These are phyloP conservation scores for Halophytophthora polymorphica DNA, from an alignment of 352 stramenopile genomes.

Conservation along the genomic window DNA sequence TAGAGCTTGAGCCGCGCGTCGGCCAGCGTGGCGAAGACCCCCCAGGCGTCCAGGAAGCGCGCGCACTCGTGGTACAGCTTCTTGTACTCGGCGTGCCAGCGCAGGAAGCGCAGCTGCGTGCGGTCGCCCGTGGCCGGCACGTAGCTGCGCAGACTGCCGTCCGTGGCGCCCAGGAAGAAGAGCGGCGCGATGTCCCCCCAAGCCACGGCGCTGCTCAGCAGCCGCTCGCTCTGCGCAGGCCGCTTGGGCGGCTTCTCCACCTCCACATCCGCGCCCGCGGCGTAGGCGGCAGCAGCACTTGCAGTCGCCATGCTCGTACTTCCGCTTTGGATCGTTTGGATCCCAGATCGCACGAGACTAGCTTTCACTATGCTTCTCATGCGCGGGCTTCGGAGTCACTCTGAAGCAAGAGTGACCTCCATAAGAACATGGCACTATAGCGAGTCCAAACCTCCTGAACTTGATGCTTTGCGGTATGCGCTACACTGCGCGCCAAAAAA, in stretches of 20 bases:
- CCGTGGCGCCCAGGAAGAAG: constrained; percentile 53
- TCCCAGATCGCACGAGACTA: too few relatives aligned
- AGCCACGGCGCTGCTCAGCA: constrained; percentile 39
- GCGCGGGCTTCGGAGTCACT: too few relatives aligned
- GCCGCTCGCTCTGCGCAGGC: constrained; percentile 41
- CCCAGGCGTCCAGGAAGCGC: constrained; percentile 65
- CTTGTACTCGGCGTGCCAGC: constrained; percentile 59
- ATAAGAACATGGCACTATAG: too few relatives aligned
- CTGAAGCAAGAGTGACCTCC: too few relatives aligned
- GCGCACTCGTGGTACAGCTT: constrained; percentile 53
- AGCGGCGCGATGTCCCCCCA: constrained; percentile 43
- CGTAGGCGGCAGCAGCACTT: constrained; percentile 35
- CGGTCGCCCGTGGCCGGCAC: constrained; percentile 19
- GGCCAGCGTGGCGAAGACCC: constrained; percentile 52
- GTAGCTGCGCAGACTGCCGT: constrained; percentile 61
- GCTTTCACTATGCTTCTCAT: too few relatives aligned
- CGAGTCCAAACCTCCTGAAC: too few relatives aligned
- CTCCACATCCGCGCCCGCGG: constrained; percentile 35
- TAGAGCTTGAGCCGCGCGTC: constrained; percentile 62
- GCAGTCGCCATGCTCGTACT: too few relatives aligned
- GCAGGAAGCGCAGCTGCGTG: constrained; percentile 22
- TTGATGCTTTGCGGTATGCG: too few relatives aligned
- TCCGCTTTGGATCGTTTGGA: too few relatives aligned
- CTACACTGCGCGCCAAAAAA: too few relatives aligned
- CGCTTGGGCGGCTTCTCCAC: constrained; percentile 57